These are phyloP conservation scores for Aschersonia sp. DNA, from an alignment of 2,329 filamentous ascomycete species.

Conservation along the genomic window DNA sequence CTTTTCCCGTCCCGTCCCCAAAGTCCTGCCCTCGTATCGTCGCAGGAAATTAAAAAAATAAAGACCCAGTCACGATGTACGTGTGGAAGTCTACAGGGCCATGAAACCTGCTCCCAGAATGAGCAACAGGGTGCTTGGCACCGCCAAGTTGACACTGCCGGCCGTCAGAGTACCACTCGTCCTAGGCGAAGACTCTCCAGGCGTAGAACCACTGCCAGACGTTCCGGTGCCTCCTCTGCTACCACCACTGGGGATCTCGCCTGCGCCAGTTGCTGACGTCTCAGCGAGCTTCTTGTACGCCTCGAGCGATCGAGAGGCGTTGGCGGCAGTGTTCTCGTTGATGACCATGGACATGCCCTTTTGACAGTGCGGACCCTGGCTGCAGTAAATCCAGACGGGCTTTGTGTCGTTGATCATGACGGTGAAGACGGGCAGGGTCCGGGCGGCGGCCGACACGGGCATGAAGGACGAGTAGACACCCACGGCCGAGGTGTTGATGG, in stretches of 20 bases:
- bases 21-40: too few relatives aligned
- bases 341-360: constrained; percentile 62
- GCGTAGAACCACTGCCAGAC: not conserved
- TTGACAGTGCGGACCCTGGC: constrained; percentile 60
- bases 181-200: not conserved
- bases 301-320: constrained; percentile 34
- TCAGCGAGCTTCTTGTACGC: constrained; percentile 29
- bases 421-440: constrained; percentile 50
- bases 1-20: not conserved
- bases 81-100: constrained; percentile 15
- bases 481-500: constrained; percentile 32
- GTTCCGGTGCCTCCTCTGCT: constrained; percentile 7
- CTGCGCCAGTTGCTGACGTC: constrained; percentile 9
- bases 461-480: constrained; percentile 57
- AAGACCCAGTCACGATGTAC: not conserved
- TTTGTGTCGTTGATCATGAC: constrained; percentile 52
- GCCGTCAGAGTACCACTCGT: constrained; percentile 7
- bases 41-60: too few relatives aligned
- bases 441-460: constrained; percentile 38
- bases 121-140: constrained; percentile 27
- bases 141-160: constrained; percentile 14
- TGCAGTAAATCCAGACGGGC: constrained; percentile 70
- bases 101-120: constrained; percentile 27
- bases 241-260: constrained; percentile 6
- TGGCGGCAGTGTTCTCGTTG: constrained; percentile 47